Evolutionary conservation across 2,329 filamentous ascomycete species (phyloP), one percentile per base, ranked within the genome.

Genomic region (Cryphonectria nitschkei): DNA sequence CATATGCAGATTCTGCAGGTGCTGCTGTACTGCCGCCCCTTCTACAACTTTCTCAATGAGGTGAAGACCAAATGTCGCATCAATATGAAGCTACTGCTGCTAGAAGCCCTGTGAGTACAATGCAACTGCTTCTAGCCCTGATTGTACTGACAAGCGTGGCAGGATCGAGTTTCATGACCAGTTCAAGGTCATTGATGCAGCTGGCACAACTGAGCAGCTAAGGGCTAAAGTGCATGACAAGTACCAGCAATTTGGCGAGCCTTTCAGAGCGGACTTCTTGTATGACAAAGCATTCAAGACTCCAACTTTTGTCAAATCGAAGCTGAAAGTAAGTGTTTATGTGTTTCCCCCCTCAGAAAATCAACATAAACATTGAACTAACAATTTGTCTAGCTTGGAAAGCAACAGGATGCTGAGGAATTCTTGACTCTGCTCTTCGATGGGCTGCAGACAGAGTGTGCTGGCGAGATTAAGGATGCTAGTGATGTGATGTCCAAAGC

Each of bases 371-470:
- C 46, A 22, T 54, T 11, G 29, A 65, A 64, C 76, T 78, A 73
- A 77, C 74, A 70, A 76, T 81, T 74, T 81, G 69, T 67, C 74
- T 61, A 94, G 91, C 92, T 94, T 72, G 96, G 96, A 22, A 95
- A 98, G 76, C 96, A 99, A 80, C 95, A 99, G 84, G 96, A 99
- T 82, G 96, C 96, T 0, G 94, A 99, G 78, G 96, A 99, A 78
- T 99, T 99, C 75, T 84, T 99, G 34, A 95, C 95, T 0, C 97
- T 98, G 79, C 85, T 99, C 46, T 86, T 99, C 4, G 95, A 97
- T 77, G 93, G 94, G 64, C 88, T 99, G 46, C 95, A 98, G 76
- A 95, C 98, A 74, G 96, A 99, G 80, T 98, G 95, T 79, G 89
- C 90, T 22, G 87, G 90, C 70, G 90, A 95, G 63, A 92, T 97